Evolutionary conservation across 345 rosid species (phyloP), one percentile per base, ranked within the genome.

Genomic region (Microcos paniculata): DNA sequence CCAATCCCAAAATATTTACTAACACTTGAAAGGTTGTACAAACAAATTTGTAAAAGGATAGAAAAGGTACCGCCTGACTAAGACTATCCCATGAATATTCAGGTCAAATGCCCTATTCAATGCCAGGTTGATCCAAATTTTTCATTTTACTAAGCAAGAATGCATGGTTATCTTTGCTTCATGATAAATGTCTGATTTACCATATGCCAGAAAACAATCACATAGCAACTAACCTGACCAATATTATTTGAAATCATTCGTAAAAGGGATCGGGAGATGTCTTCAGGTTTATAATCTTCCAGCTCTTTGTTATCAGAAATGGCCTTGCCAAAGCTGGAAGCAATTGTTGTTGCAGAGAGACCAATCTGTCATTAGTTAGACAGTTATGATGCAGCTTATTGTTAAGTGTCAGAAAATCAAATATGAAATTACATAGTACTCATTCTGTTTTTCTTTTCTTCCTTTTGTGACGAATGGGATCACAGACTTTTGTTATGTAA

Each of bases 261-360:
- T 71, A 93, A 35, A 73, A 93, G 97, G 10, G 98, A 89, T 23
- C 90, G 85, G 7, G 94, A 85, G 0, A 93, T 65, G 74, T 93
- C 98, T 84, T 93, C 98, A 59, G 88, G 87, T 52, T 85, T 74
- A 85, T 88, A 93, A 76, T 90, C 94, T 82, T 85, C 91, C 38
- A 90, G 90, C 77, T 88, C 96, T 84, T 86, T 91, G 46, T 85
- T 75, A 46, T 85, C 87, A 75, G 92, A 80, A 77, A 93, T 88
- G 63, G 92, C 90, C 86, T 90, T 93, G 30, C 98, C 98, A 78
- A 93, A 91, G 85, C 98, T 93, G 43, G 98, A 93, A 71, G 98
- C 96, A 5, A 91, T 93, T 42, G 88, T 79, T 76, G 96, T 90
- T 19, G 96, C 85, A 21, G 87, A 61, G 38, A 93, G 94, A 78